Evolutionary conservation across 768 basidiomycete species (phyloP), one percentile per base, ranked within the genome.

Genomic region (Pleurotus tuoliensis): DNA sequence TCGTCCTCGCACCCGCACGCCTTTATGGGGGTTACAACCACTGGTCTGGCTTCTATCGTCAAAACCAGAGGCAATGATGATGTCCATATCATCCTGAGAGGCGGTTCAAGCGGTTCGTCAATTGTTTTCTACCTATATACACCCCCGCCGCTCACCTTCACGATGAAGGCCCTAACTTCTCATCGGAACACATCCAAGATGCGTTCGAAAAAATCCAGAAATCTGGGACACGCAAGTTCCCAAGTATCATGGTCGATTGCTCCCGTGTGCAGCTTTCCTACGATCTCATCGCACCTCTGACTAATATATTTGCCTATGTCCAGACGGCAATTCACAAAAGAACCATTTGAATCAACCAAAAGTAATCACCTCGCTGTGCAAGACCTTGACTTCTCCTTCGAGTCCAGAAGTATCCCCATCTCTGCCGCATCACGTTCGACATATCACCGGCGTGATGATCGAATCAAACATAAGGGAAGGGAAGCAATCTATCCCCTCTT

Each of bases 61-160:
- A 15, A 58, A 56, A 37, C 39, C 37, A 48, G 92, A 92, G 96
- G 84, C 56, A 98, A 95, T 70, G 88, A 86, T 45, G 90, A 86
- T 68, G 94, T 93, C 13, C 96, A 99, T 66, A 83, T 99, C 55
- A 99, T 99, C 63, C 81, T 98, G 48, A 87, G 97, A 41, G 97
- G 97, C 24, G 92, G 93, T 13, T 76, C 86, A 46, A 84, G 82
- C 57, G 95, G 96, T 2, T 95, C 97, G 1, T 98, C 98, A 0
- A 15, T 24, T 15, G 20, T 20, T 18, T 9, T 3, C 8, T 9
- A 34, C 11, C 9, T 34, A 9, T 34, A 9, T 34, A 25, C 24
- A 25, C 24, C 30, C 8, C 30, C 30, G 11, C 30, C 30, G 11
- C 30, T 34, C 30, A 34, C 30, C 30, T 11, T 34, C 30, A 34